Base-by-base conservation (phyloP, 805 yeast species). In the Millerozyma miso region DNA sequence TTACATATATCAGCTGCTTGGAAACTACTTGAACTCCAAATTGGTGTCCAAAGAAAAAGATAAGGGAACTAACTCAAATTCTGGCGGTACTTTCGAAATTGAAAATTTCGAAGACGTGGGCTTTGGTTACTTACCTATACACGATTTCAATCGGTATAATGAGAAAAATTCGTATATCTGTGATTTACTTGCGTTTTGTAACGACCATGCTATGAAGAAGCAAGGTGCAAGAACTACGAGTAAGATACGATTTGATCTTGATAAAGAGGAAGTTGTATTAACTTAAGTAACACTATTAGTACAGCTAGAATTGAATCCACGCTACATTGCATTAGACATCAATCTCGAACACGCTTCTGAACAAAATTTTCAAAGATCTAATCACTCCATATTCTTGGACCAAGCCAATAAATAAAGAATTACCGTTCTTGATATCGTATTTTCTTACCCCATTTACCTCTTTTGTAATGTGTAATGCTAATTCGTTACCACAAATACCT, bases 1-100 rank as follows among this genome's bases (percentile, higher is more conserved):
- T n/a, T 57, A 58, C 42, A 37, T 65, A 29, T 67, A 68, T 49
- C 60, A 55, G 43, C 62, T 60, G 40, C 56, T 57, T 40, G 74
- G 74, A 3, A 61, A 59, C 29, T 42, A 49, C 3, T 26, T 43
- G 13, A 39, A 40, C 18, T 16, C 31, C 16, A 35, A 41, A 26
- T 23, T 20, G 19, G 33, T 32, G 32, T 32, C 29, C 5, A 36
- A 15, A 7, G 37, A 37, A 8, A 19, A 26, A 26, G 20, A 41
- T 3, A 40, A 16, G n/a, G 35, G 38, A 17, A 44, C 39, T 34
- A 26, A 35, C 4, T 16, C 16, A 16, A 35, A 20, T 14, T 20
- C 35, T 7, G 19, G 14, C 31, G 39, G 35, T 33, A 40, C 35
- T n/a, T 32, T 32, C 31, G 44, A 36, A 6, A 39, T 41, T 32